A percentile compares a stretch with the other conserved stretches of the same genome.
These are phyloP conservation scores for Ceratocystis alfenasii DNA, from an alignment of 2,329 filamentous ascomycete species.

Conservation along the genomic window DNA sequence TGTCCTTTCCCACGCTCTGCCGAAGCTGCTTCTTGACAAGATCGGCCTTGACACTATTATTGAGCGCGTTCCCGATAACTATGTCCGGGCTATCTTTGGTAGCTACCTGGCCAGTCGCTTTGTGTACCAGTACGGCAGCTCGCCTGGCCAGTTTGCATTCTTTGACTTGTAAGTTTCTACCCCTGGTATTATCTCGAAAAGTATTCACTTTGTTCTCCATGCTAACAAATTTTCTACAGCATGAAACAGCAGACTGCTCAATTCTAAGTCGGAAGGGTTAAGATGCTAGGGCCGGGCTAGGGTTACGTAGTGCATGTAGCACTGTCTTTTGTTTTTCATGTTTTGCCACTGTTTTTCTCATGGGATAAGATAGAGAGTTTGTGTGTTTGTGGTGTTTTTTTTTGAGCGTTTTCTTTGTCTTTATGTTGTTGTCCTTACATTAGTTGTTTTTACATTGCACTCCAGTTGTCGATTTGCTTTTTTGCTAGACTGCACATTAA, in stretches of 20 bases:
- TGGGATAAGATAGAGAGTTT: constrained; percentile 13
- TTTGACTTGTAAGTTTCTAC: constrained; percentile 74
- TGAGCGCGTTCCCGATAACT: constrained; percentile 75
- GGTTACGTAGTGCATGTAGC: neutral
- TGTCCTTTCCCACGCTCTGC: constrained; percentile 75
- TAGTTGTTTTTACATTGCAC: constrained; percentile 1
- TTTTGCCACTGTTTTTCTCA: neutral
- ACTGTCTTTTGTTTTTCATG: neutral
- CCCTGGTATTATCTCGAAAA: no score
- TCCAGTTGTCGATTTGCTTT: neutral
- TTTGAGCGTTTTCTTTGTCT: constrained; percentile 10
- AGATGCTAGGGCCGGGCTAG: neutral
- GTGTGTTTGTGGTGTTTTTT: neutral
- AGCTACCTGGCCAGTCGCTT: constrained; percentile 91
- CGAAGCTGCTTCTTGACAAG: constrained; percentile 70
- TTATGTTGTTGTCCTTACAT: neutral
- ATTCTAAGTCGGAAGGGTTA: neutral
- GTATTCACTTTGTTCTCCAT: neutral
- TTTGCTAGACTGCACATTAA: neutral
- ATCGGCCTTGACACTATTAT: constrained; percentile 85
- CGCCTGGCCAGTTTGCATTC: constrained; percentile 92
- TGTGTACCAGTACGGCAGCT: constrained; percentile 88
- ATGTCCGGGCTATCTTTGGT: constrained; percentile 89
- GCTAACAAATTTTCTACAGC: constrained; percentile 30
- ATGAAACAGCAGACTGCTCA: constrained; percentile 37